These are phyloP conservation scores for Candida yuanshanica DNA, from an alignment of 805 yeast species.

Conservation along the genomic window DNA sequence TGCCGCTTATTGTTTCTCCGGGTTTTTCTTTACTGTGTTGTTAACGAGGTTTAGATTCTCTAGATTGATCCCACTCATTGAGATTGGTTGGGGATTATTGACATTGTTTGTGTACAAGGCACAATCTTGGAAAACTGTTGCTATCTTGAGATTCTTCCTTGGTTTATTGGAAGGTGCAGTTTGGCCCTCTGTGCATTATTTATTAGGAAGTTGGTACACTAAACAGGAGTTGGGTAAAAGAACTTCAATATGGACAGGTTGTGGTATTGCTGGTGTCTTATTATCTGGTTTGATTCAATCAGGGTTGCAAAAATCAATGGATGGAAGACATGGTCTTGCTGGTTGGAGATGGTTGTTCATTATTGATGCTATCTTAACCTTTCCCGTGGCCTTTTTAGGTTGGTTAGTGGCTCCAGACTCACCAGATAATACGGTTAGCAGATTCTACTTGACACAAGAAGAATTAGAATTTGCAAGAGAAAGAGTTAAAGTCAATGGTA, in stretches of 20 bases:
- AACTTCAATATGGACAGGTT: slow-evolving; percentile 41
- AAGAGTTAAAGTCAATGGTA: slow-evolving; percentile 13
- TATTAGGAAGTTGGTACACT: slow-evolving; percentile 52
- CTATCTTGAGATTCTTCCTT: slow-evolving; percentile 54
- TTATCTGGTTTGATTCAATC: slow-evolving; percentile 33
- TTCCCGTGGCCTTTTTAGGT: slow-evolving; percentile 21
- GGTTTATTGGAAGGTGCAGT: slow-evolving; percentile 58
- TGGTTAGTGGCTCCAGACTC: slow-evolving; percentile 35
- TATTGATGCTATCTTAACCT: slow-evolving; percentile 9
- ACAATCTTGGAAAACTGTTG: slow-evolving; percentile 14
- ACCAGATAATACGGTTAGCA: slow-evolving; percentile 22
- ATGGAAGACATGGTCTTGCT: slow-evolving; percentile 5
- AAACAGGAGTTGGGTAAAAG: slow-evolving; percentile 51
- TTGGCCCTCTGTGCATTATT: slow-evolving; percentile 53
- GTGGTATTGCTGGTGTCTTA: slow-evolving; percentile 7
- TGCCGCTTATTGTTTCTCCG: slow-evolving; percentile 8
- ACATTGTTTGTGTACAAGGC: slow-evolving; percentile 34
- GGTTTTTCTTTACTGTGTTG: slow-evolving; percentile 4
- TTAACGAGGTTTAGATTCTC: slow-evolving; percentile 6
- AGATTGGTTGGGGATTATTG: slow-evolving; percentile 33
- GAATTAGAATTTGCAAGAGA: slow-evolving; percentile 12
- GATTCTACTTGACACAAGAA: slow-evolving; percentile 12
- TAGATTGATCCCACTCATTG: slow-evolving; percentile 5
- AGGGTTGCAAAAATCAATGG: slow-evolving; percentile 5
- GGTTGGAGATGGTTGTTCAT: slow-evolving; percentile 13